phyloP scores from a whole-genome alignment of 2,329 filamentous ascomycete genomes.

The Dothiorella sarmentorum region DNA sequence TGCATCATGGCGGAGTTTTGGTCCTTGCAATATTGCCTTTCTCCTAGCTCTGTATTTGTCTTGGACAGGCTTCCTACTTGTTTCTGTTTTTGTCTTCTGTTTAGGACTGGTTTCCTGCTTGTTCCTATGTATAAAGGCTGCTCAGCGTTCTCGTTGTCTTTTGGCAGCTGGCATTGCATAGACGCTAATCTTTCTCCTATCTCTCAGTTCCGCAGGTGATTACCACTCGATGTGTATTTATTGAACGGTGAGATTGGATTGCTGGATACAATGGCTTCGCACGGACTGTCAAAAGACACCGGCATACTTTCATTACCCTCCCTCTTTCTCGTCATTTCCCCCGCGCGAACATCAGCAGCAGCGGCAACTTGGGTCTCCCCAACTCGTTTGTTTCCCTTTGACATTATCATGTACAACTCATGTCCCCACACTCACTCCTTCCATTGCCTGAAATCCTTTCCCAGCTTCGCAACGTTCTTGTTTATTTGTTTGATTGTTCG shows the following conservation, averaged over 20 bases:
- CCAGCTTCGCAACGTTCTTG: not conserved
- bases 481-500: not conserved
- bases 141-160: not conserved
- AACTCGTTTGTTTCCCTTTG: not conserved
- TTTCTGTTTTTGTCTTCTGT: not conserved
- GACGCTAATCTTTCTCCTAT: not conserved
- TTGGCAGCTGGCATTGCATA: not conserved
- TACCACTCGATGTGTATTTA: not conserved
- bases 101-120: too few species aligned
- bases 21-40: not conserved
- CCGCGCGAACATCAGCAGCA: not conserved
- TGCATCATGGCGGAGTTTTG: too few species aligned
- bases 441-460: not conserved
- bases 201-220: slow-evolving; percentile 9
- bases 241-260: slow-evolving; percentile 10
- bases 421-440: slow-evolving; percentile 4
- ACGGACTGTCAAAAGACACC: not conserved
- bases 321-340: not conserved
- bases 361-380: slow-evolving; percentile 10
- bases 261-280: not conserved
- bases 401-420: not conserved
- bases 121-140: too few species aligned
- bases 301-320: not conserved
- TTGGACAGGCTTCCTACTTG: not conserved
- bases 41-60: not conserved